Evolutionary conservation across 768 basidiomycete genomes (phyloP), one percentile per base, ranked within the genome.

Genomic region (Lentinula sp.): DNA sequence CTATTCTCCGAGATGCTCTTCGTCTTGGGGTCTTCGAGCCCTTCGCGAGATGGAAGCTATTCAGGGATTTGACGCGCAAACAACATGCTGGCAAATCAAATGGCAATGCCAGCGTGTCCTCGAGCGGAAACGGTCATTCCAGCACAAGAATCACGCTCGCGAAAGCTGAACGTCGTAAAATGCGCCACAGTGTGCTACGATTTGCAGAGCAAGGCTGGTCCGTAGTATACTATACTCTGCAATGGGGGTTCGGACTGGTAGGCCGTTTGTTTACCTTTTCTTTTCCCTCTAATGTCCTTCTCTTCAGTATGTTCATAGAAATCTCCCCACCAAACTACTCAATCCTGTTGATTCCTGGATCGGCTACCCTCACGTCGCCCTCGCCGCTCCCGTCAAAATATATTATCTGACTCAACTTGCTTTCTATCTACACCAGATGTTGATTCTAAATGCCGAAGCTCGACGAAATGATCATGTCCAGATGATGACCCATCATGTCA

Each of bases 131-230:
- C 64, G 65, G 48, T 50, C 67, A n/a, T 57, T 58, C 55, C 63
- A 68, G 34, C 23, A 11, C 32, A 34, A 50, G 39, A 15, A 13
- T 21, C 32, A 31, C n/a, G 23, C 31, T 60, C 51, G 37, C 42
- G 4, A 59, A 53, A 21, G 51, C 43, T 23, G 42, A 91, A 66
- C 75, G 80, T 18, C 84, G 79, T 57, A 81, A 78, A 65, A 76
- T 91, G 61, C 84, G 88, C 62, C 80, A 88, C 68, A 87, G 84
- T 63, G 86, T 94, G 45, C 71, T 91, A 49, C 80, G 97, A 66
- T 98, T 98, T 69, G 92, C 93, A 2, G 97, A 99, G 72, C 97
- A 99, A 74, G 91, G 93, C 60, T 98, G 94, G 92, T 85, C 85
- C 39, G 80, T 87, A 49, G 73, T 92, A 53, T 98, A 96, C 73